phyloP scores from a whole-genome alignment of 306 rosid species.

The Gynostemma pentaphyllum region DNA sequence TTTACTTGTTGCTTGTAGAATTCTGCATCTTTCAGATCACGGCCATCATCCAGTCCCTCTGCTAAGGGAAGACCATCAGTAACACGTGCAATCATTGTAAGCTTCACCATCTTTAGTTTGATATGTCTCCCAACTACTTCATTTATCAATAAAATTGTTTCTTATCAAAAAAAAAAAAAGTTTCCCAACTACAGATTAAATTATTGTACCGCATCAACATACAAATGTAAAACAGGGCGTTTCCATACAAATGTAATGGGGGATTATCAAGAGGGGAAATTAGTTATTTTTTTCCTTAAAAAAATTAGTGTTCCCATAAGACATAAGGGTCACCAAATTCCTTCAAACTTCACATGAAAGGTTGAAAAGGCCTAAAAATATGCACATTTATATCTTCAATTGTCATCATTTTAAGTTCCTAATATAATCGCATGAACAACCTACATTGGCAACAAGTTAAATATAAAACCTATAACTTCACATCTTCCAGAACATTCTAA shows the following conservation, averaged over 20 bases:
- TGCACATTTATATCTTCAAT: background rate
- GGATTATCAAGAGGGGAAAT: background rate
- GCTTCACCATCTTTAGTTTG: conserved; percentile 75
- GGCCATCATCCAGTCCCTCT: conserved; percentile 93
- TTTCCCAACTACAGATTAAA: conserved; percentile 10
- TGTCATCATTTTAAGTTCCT: background rate
- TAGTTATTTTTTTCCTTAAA: no score
- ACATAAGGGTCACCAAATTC: background rate
- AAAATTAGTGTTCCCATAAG: background rate
- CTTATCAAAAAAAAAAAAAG: no score
- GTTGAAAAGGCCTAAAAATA: background rate
- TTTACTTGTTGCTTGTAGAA: conserved; percentile 91
- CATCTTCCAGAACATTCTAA: background rate
- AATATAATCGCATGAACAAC: background rate
- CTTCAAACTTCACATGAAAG: background rate
- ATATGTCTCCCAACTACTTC: conserved; percentile 19
- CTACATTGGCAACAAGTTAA: background rate
- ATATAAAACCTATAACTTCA: background rate
- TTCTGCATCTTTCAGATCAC: conserved; percentile 71
- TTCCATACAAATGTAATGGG: background rate
- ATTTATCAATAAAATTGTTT: no score
- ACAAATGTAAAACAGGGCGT: background rate
- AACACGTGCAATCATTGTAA: conserved; percentile 96
- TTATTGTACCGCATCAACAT: background rate
- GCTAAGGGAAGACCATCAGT: conserved; percentile 93